A percentile compares a stretch with the other conserved stretches of the same genome.
Conservation (phyloP, 306 rosid species). For the Casuarina cunninghamiana region DNA sequence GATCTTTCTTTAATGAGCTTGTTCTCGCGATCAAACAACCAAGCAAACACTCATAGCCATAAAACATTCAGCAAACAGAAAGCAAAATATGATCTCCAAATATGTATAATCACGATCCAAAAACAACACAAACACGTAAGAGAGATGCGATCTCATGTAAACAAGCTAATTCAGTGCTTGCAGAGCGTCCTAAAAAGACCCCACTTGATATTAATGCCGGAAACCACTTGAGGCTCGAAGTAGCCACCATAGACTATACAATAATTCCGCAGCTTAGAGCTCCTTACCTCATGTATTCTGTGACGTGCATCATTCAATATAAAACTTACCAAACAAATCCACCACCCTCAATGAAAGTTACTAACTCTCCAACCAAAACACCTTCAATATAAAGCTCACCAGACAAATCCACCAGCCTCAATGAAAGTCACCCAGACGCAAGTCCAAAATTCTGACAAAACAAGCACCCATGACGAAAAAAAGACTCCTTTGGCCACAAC, state of each 20-base stretch:
- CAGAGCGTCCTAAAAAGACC: not conserved
- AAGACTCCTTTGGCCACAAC: not conserved
- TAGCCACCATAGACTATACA: not conserved
- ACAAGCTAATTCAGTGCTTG: not conserved
- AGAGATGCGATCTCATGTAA: not conserved
- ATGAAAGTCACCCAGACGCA: not conserved
- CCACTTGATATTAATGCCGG: not conserved
- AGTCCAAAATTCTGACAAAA: not conserved
- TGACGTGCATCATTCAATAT: not conserved
- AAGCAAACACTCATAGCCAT: not conserved
- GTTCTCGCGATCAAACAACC: not conserved
- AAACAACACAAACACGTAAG: not conserved
- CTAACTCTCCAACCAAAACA: not conserved
- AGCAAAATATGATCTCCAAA: not conserved
- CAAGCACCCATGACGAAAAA: not conserved
- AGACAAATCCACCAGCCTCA: too few relatives aligned
- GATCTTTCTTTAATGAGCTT: not conserved
- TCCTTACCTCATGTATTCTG: not conserved
- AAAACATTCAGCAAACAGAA: not conserved
- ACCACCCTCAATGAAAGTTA: not conserved
- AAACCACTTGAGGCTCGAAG: not conserved
- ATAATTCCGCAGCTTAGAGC: not conserved
- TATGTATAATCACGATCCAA: not conserved
- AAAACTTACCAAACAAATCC: not conserved
- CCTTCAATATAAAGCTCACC: too few relatives aligned